Conservation (phyloP, 768 basidiomycete genomes). For the Lactarius hatsudake region DNA sequence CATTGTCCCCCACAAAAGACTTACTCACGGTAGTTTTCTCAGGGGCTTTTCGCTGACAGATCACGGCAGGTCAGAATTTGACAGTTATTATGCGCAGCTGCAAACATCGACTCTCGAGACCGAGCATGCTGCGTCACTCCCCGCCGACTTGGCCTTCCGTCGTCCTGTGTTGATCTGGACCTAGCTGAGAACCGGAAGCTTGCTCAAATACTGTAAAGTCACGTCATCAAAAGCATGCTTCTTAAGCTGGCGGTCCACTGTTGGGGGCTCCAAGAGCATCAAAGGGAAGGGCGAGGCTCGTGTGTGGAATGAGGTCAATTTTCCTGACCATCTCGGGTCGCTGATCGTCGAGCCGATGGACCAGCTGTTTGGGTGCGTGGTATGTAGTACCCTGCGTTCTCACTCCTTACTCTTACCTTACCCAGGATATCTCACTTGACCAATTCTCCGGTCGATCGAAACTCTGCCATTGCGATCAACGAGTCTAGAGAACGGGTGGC, state of each 20-base stretch:
- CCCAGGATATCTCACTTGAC: slow-evolving; percentile 82
- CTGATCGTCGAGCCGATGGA: slow-evolving; percentile 84
- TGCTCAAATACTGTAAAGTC: slow-evolving; percentile 55
- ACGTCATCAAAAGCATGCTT: slow-evolving; percentile 65
- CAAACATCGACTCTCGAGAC: slow-evolving; percentile 65
- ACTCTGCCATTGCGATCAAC: slow-evolving; percentile 59
- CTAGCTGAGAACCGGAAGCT: slow-evolving; percentile 69
- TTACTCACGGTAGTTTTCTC: no score
- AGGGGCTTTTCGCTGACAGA: no score
- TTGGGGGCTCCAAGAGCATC: slow-evolving; percentile 35
- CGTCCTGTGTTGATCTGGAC: slow-evolving; percentile 67
- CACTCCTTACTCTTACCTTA: slow-evolving; percentile 5
- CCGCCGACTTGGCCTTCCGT: slow-evolving; percentile 83
- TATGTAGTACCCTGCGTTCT: slow-evolving; percentile 36
- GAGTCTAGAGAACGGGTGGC: slow-evolving; percentile 35
- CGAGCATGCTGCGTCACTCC: slow-evolving; percentile 56
- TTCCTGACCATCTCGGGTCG: slow-evolving; percentile 78
- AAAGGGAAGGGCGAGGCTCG: slow-evolving; percentile 54
- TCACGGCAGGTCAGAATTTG: slow-evolving; percentile 36
- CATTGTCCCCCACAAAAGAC: no score
- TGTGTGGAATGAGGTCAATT: slow-evolving; percentile 70
- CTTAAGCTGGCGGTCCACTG: slow-evolving; percentile 49
- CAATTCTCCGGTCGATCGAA: slow-evolving; percentile 69
- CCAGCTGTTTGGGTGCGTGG: slow-evolving; percentile 78
- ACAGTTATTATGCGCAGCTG: slow-evolving; percentile 48